A percentile compares a stretch with the other conserved stretches of the same genome.
Evolutionary conservation across 1,139 yeast species (phyloP).

Genomic region (Scheffersomyces parashehatae): DNA sequence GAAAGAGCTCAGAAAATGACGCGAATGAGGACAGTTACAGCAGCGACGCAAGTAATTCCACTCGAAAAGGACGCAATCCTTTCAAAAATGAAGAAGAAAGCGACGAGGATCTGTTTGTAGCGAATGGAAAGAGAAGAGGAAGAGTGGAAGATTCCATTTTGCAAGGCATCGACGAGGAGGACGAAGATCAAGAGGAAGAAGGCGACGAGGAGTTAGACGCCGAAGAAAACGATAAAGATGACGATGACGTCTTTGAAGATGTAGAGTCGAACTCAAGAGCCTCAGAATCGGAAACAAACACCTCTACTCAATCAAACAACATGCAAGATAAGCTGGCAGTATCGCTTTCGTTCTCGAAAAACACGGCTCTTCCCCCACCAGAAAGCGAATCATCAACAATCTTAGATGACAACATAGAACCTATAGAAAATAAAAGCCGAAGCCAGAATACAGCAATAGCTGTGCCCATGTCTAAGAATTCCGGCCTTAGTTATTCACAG

Average conservation of each 20-base stretch:
- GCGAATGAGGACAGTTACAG: too few species aligned
- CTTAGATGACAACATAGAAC: slow-evolving; percentile 1
- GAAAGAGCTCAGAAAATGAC: too few species aligned
- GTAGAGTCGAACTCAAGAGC: slow-evolving; percentile 1
- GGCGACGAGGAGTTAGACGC: slow-evolving; percentile 3
- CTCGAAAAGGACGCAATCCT: too few species aligned
- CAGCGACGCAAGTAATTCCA: too few species aligned
- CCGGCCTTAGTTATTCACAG: slow-evolving; percentile 28
- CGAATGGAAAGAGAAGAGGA: too few species aligned
- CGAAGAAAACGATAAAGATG: slow-evolving; percentile 3
- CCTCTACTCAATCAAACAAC: not conserved
- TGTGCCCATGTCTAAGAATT: slow-evolving; percentile 1
- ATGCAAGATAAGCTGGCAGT: not conserved
- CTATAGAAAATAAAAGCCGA: not conserved
- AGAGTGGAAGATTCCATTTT: too few species aligned
- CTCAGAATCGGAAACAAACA: slow-evolving; percentile 1
- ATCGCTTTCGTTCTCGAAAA: slow-evolving; percentile 1
- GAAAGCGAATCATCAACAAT: not conserved
- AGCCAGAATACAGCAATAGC: slow-evolving; percentile 1
- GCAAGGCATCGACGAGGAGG: slow-evolving; percentile 1
- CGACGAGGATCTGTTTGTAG: not conserved
- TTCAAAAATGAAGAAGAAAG: not conserved
- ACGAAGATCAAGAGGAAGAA: slow-evolving; percentile 1
- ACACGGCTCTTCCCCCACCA: not conserved
- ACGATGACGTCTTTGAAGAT: slow-evolving; percentile 8